phyloP scores from a whole-genome alignment of 495 filamentous ascomycete species.

The Physcia stellaris region DNA sequence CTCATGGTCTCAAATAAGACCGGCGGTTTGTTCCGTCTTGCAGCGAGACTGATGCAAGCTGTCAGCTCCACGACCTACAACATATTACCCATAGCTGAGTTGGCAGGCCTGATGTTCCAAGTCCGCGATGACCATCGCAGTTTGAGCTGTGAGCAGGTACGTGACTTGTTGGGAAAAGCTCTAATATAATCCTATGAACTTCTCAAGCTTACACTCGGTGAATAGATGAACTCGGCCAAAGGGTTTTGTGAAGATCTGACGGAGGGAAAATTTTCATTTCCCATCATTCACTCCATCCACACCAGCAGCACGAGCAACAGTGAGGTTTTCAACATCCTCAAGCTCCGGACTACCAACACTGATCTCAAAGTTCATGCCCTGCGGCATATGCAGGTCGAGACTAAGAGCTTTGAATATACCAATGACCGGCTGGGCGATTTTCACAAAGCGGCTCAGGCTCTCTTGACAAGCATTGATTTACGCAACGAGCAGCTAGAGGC shows the following conservation, averaged over 20 bases:
- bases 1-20: conserved; percentile 8
- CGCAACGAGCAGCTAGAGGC: no score
- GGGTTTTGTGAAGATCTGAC: conserved; percentile 43
- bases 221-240: conserved; percentile 34
- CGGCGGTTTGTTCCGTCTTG: conserved; percentile 8
- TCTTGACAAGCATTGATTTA: no score
- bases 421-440: conserved; percentile 1
- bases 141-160: conserved; percentile 8
- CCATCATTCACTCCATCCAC: conserved; percentile 21
- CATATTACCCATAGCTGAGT: conserved; percentile 3
- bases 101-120: conserved; percentile 7
- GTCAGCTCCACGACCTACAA: not conserved
- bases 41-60: conserved; percentile 6
- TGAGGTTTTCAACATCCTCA: conserved; percentile 10
- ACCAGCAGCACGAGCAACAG: conserved; percentile 7
- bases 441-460: not conserved
- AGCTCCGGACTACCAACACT: conserved; percentile 1
- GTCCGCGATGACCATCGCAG: conserved; percentile 9
- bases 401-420: conserved; percentile 7
- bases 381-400: conserved; percentile 5
- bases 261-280: conserved; percentile 45
- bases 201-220: no score
- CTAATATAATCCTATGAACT: not conserved
- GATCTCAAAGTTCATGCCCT: conserved; percentile 7
- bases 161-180: no score